phyloP scores from a whole-genome alignment of 1,284 basidiomycete species.

The Cutaneotrichosporon arboriforme region DNA sequence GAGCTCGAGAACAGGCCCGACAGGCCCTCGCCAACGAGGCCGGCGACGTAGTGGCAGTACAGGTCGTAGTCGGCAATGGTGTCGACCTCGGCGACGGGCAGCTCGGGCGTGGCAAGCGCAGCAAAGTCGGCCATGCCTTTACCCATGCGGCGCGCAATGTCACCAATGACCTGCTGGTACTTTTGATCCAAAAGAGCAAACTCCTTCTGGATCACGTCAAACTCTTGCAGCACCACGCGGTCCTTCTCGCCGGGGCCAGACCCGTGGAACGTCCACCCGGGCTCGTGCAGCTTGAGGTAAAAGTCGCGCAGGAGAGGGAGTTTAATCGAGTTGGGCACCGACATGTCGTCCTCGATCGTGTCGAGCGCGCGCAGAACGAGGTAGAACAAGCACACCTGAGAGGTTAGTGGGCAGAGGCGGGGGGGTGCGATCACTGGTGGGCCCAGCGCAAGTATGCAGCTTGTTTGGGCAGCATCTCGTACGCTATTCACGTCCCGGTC shows the following conservation, averaged over 20 bases:
- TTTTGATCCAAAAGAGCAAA: slow-evolving; percentile 61
- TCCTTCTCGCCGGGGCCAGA: slow-evolving; percentile 88
- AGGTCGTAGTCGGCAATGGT: slow-evolving; percentile 83
- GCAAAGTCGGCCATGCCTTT: slow-evolving; percentile 93
- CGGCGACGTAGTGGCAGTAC: slow-evolving; percentile 98
- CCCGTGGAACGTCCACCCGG: slow-evolving; percentile 82
- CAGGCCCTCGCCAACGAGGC: slow-evolving; percentile 93
- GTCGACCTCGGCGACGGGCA: slow-evolving; percentile 62
- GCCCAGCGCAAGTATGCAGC: too few relatives aligned
- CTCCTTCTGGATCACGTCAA: slow-evolving; percentile 77
- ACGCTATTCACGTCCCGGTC: not conserved
- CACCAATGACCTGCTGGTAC: slow-evolving; percentile 77
- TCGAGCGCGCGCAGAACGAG: slow-evolving; percentile 88
- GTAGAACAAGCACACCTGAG: slow-evolving; percentile 91
- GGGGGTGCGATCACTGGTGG: too few relatives aligned
- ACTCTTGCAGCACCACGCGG: slow-evolving; percentile 78
- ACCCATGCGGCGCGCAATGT: slow-evolving; percentile 81
- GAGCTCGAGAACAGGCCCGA: slow-evolving; percentile 85
- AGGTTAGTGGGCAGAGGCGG: too few relatives aligned
- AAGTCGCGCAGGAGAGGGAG: slow-evolving; percentile 80
- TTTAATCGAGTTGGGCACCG: slow-evolving; percentile 78
- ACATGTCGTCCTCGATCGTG: slow-evolving; percentile 99
- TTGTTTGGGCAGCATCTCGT: too few relatives aligned
- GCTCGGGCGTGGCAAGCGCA: slow-evolving; percentile 67
- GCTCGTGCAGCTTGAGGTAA: slow-evolving; percentile 71